These are phyloP conservation scores for Talaromyces atroroseus DNA, from an alignment of 2,329 filamentous ascomycete genomes.

Conservation along the genomic window DNA sequence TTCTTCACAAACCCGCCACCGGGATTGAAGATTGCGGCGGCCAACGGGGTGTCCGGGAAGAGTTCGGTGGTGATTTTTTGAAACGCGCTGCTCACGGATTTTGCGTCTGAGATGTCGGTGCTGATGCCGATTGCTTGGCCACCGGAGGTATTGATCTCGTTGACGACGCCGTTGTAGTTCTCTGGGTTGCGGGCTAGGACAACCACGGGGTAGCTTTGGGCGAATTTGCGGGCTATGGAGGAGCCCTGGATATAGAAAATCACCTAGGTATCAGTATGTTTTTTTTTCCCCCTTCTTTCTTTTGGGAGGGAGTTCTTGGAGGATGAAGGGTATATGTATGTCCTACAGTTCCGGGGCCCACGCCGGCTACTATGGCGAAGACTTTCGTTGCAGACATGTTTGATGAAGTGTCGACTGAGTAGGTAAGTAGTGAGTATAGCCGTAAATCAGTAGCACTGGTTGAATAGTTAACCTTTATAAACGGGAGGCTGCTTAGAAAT, in stretches of 20 bases:
- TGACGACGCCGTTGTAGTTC: conserved; percentile 51
- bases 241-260: conserved; percentile 40
- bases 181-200: conserved; percentile 54
- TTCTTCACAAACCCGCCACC: conserved; percentile 54
- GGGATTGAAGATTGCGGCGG: conserved; percentile 58
- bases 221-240: conserved; percentile 56
- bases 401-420: too few species aligned
- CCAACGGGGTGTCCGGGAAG: conserved; percentile 41
- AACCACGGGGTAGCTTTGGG: conserved; percentile 53
- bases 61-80: conserved; percentile 47
- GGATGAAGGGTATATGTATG: conserved; percentile 21
- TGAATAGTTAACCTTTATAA: not conserved
- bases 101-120: conserved; percentile 51
- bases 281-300: too few species aligned
- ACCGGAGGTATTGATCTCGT: conserved; percentile 55
- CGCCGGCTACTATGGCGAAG: conserved; percentile 43
- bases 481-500: conserved; percentile 5
- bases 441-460: not conserved
- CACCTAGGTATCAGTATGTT: not conserved
- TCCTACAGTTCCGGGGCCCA: conserved; percentile 45
- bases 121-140: conserved; percentile 58
- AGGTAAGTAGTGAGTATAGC: too few species aligned
- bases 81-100: conserved; percentile 51
- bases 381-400: conserved; percentile 27
- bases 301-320: not conserved